Evolutionary conservation across 2,329 filamentous ascomycete species (phyloP).

Genomic region (Fusarium sp.): DNA sequence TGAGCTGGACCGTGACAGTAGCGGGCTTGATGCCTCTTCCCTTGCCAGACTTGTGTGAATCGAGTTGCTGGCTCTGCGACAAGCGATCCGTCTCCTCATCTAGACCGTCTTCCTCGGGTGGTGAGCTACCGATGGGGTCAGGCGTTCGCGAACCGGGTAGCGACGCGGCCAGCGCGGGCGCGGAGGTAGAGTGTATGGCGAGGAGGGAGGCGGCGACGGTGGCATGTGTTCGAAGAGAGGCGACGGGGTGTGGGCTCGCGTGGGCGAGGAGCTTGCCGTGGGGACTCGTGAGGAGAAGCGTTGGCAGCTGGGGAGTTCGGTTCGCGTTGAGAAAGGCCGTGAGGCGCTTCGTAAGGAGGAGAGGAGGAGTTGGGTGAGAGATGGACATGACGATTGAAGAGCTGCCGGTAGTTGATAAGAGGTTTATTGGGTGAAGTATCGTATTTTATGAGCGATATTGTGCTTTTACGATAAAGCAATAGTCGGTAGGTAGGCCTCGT

Average conservation of each 20-base stretch:
- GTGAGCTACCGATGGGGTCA: conserved; percentile 44
- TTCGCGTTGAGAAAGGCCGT: conserved; percentile 71
- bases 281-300: conserved; percentile 69
- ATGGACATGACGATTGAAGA: conserved; percentile 50
- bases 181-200: conserved; percentile 65
- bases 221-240: conserved; percentile 70
- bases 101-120: conserved; percentile 43
- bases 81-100: conserved; percentile 46
- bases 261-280: conserved; percentile 74
- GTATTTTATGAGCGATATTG: not conserved
- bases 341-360: conserved; percentile 74
- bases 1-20: conserved; percentile 70
- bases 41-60: conserved; percentile 32
- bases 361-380: conserved; percentile 62
- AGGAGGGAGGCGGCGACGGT: conserved; percentile 74
- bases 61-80: conserved; percentile 44
- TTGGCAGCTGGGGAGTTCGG: conserved; percentile 68
- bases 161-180: conserved; percentile 57
- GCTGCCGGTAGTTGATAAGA: not conserved
- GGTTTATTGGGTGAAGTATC: not conserved
- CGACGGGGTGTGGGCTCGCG: conserved; percentile 67
- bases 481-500: not conserved
- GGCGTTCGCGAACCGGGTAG: conserved; percentile 54
- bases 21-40: conserved; percentile 51
- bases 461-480: not conserved